Conservation (phyloP, 441 rosid genomes). For the Eruca vesicaria region DNA sequence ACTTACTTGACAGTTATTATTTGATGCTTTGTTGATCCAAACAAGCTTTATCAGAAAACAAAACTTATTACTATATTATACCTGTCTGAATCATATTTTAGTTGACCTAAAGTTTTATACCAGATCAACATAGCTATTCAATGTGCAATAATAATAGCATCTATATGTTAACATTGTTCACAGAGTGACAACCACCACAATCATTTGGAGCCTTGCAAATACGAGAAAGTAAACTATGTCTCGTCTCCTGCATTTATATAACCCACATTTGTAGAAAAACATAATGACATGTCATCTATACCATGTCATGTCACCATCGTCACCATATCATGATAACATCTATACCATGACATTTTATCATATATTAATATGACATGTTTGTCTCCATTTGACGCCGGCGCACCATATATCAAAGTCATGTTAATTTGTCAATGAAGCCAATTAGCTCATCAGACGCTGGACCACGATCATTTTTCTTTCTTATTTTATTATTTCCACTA, state of each 20-base stretch:
- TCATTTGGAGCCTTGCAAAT: slow-evolving; percentile 28
- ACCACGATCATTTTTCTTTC: slow-evolving; percentile 17
- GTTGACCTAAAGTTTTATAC: not conserved
- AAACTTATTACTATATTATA: too few species aligned
- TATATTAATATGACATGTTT: slow-evolving; percentile 12
- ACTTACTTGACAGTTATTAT: too few species aligned
- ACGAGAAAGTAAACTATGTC: not conserved
- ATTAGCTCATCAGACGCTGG: slow-evolving; percentile 35
- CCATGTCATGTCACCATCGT: slow-evolving; percentile 14
- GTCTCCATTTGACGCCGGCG: slow-evolving; percentile 27
- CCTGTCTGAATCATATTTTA: not conserved
- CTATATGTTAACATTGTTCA: slow-evolving; percentile 8
- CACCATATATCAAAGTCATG: slow-evolving; percentile 18
- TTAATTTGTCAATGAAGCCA: slow-evolving; percentile 31
- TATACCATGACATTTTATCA: not conserved
- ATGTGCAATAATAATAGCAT: slow-evolving; percentile 6
- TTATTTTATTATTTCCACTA: not conserved
- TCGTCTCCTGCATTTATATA: not conserved
- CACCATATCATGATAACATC: not conserved
- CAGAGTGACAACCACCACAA: slow-evolving; percentile 17
- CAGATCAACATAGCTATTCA: not conserved
- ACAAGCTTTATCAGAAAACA: too few species aligned
- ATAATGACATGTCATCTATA: not conserved
- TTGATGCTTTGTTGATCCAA: too few species aligned
- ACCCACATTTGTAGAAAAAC: not conserved